Base-by-base conservation (phyloP, 2,329 filamentous ascomycete species). In the Didymella sp. region DNA sequence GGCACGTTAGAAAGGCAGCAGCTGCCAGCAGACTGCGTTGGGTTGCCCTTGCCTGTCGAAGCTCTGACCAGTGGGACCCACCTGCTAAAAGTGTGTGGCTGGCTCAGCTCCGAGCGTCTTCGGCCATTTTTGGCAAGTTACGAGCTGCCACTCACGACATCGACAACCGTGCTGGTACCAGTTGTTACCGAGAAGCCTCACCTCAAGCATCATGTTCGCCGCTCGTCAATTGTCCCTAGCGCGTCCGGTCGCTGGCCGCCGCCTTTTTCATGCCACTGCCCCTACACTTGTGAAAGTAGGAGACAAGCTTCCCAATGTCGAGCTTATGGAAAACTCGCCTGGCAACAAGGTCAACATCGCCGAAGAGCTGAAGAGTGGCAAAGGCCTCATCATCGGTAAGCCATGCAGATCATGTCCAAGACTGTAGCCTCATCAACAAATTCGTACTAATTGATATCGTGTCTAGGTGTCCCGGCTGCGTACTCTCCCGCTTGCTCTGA, bases 291-390 rank as follows among this genome's bases (percentile, higher is more conserved):
- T 98, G 74, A 85, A 89, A 69, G 87, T 87, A 58, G 93, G 93
- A 71, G 92, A 97, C 76, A 79, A 83, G 65, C 82, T 98, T 52
- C 95, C 94, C 41, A 80, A 87, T 77, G 79, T 94, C 56, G 87
- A 92, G 63, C 87, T 90, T 46, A 84, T 96, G 67, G 88, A 98
- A 80, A 84, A 85, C 78, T 92, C 89, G n/a, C 94, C 94, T 0
- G 92, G 90, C 59, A 96, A 92, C 84, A 95, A 93, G 79, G 87
- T 98, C 77, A 94, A 91, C 78, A 84, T 98, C 58, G 86, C 90
- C 67, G 84, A 89, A 62, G 91, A 96, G 80, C 84, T 96, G 61
- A 58, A 54, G 45, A 69, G 67, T 24, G 87, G 85, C 62, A 90
- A 91, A 72, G 92, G 90, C 56, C 79, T 97, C 68, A 89, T 98